These are phyloP conservation scores for Fusarium sororula DNA, from an alignment of 2,329 filamentous ascomycete genomes.

Conservation along the genomic window DNA sequence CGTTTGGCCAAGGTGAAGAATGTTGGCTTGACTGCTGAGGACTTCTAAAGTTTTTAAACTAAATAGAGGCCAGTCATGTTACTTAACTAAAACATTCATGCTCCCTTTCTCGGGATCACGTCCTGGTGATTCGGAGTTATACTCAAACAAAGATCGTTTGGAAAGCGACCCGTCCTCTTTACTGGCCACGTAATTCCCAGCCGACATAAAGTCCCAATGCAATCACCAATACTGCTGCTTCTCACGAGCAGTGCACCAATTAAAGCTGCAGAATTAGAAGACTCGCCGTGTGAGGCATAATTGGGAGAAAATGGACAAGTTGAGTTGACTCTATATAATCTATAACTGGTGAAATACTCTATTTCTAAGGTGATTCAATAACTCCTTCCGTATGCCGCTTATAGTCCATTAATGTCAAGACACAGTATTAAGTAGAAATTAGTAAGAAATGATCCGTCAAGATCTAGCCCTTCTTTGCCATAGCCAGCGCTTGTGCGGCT, in stretches of 20 bases:
- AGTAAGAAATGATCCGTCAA: neutral
- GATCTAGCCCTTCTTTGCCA: neutral
- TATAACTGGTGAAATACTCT: neutral
- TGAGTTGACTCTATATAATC: neutral
- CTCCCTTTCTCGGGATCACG: accelerated
- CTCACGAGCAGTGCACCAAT: neutral
- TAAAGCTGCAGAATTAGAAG: neutral
- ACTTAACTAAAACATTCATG: too few species aligned
- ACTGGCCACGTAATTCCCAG: too few species aligned
- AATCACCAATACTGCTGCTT: too few species aligned
- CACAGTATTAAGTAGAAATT: neutral
- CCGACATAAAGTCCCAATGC: too few species aligned
- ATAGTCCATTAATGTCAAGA: neutral
- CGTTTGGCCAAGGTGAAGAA: slow-evolving; percentile 62
- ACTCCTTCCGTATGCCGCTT: neutral
- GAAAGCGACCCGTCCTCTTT: too few species aligned
- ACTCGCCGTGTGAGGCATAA: accelerated
- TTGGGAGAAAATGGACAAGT: neutral
- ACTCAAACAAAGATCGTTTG: too few species aligned
- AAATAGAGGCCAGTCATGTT: accelerated
- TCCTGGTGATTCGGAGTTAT: too few species aligned
- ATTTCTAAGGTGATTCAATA: neutral
- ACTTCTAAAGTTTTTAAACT: slow-evolving; percentile 19
- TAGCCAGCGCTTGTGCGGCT: slow-evolving; percentile 22
- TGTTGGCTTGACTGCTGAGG: slow-evolving; percentile 53